Evolutionary conservation across 2,329 filamentous ascomycete genomes (phyloP), one percentile per base, ranked within the genome.

Genomic region (Aspergillus sp.): DNA sequence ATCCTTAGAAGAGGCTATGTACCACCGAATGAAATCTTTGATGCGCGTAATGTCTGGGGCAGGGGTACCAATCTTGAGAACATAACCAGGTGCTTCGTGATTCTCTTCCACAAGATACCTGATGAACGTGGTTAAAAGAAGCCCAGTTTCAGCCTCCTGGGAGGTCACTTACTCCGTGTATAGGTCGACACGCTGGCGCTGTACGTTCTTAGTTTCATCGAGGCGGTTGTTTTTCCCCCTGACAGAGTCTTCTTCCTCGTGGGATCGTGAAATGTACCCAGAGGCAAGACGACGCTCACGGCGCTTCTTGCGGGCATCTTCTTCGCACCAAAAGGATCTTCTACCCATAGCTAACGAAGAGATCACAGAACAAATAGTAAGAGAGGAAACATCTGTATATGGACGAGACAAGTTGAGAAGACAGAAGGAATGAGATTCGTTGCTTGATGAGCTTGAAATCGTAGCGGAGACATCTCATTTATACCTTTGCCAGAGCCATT

Each of bases 1-100:
- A 36, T 19, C 43, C 17, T 51, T 47, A 42, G 33, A 19, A 30
- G 35, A 38, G 35, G 19, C 26, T 35, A 51, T 40, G 24, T 24
- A 51, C 32, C 10, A 52, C 13, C 20, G 40, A 43, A 52, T 47
- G 38, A 52, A 52, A 52, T 53, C 51, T 53, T 49, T 49, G 16
- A 53, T 53, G 16, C n/a, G 5, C 3, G 32, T 19, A 41, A 53
- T 53, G 26, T 45, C 32, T 32, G 17, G 42, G 33, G 46, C 46
- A 35, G 32, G 35, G 13, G 10, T 24, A 17, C 41, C 33, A 46
- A 35, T 11, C 46, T 49, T 45, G 17, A 53, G 42, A 13, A 30
- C n/a, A 48, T 52, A 52, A 44, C 17, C 45, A 36, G 45, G 19
- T 52, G 26, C n/a, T 42, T 52, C 20, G 20, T 48, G 48, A 9